Evolutionary conservation across 805 yeast genomes (phyloP), one percentile per base, ranked within the genome.

Genomic region (Pichia deserticola): DNA sequence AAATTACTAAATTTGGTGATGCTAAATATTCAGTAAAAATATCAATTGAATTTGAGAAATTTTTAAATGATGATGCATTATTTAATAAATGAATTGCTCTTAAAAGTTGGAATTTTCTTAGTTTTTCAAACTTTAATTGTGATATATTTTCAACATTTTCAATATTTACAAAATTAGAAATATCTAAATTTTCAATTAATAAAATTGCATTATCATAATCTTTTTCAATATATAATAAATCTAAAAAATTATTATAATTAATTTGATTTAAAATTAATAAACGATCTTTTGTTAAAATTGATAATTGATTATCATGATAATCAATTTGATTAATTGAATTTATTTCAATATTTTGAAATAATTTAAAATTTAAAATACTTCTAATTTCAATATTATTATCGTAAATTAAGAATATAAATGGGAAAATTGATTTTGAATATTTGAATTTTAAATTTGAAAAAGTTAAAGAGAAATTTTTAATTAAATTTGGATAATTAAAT

Each of bases 1-100:
- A 54, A 2, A 82, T 65, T 0, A 83, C 77, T 5, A 67, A 58
- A 36, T 75, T 71, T 0, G 89, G 89, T 1, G 84, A 76, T 0
- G 88, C 86, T 59, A 81, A 66, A 47, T 70, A 79, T 29, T 75
- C 75, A 5, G 73, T 73, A 47, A 82, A 81, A 15, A 73, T 36
- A 46, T 61, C 56, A 63, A 78, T 65, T 1, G 82, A 72, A 9
- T 61, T 51, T 5, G 62, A 62, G 42, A 65, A 69, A 5, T 67
- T 54, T 5, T 57, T 51, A 13, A 25, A 33, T 8, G 45, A 36
- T 12, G 28, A 5, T 7, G 12, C 3, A 2, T 59, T 37, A 45
- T 70, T 67, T 28, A 29, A 7, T 15, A 6, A 15, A 11, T 38
- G 25, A 25, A 75, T 54, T 0, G 74, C 82, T 28, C 66, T 63